Evolutionary conservation across 78 protist genomes (phyloP).

Genomic region (Guillardia theta): DNA sequence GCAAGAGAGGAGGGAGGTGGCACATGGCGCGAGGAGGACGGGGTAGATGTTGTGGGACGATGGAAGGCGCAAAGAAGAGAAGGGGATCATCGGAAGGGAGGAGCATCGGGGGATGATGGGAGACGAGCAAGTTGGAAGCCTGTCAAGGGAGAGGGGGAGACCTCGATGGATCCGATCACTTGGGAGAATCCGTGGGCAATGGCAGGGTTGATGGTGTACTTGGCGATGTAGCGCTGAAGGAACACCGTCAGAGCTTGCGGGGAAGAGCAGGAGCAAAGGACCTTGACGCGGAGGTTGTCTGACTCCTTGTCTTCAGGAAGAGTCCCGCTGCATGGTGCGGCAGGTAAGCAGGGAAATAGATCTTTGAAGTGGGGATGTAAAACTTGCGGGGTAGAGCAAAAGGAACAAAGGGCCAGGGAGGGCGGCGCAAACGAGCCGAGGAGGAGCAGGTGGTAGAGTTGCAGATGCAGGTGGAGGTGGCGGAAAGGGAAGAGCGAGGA

Average conservation of each 20-base stretch:
- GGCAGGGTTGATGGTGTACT: conserved; percentile 66
- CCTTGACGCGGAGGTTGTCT: neutral
- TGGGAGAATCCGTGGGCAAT: conserved; percentile 55
- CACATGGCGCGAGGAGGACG: neutral
- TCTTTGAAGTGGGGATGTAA: neutral
- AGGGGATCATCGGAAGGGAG: neutral
- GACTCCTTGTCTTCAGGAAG: neutral
- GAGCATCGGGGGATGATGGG: neutral
- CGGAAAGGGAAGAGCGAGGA: neutral
- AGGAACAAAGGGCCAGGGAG: neutral
- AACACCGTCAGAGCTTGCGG: neutral
- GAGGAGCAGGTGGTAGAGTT: no score
- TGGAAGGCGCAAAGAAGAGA: neutral
- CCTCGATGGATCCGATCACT: conserved; percentile 15
- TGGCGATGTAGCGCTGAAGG: conserved; percentile 51
- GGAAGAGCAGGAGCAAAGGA: neutral
- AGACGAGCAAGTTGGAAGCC: neutral
- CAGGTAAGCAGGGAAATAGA: neutral
- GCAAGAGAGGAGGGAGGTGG: neutral
- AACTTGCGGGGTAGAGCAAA: neutral
- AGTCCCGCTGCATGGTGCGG: neutral
- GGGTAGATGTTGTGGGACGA: neutral
- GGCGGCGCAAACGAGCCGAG: no score
- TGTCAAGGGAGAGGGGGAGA: neutral
- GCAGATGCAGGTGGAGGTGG: neutral